phyloP scores from a whole-genome alignment of 345 rosid genomes.

The Salix caprea region DNA sequence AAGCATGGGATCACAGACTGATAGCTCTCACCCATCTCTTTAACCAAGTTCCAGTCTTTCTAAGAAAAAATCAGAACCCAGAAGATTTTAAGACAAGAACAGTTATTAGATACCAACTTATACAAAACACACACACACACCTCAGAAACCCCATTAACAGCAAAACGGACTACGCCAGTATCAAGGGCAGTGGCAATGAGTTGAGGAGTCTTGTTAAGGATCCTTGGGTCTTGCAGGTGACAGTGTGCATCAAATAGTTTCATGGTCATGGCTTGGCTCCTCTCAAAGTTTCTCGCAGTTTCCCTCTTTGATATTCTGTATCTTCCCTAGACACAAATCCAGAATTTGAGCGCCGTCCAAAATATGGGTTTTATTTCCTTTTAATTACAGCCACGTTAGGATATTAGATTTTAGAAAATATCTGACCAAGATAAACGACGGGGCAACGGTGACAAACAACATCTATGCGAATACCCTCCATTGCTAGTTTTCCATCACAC shows the following conservation, averaged over 20 bases:
- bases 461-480: too few relatives aligned
- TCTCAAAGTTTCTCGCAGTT: too few relatives aligned
- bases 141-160: slow-evolving; percentile 86
- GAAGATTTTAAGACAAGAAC: neutral
- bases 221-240: slow-evolving; percentile 95
- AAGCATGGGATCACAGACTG: slow-evolving; percentile 82
- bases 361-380: too few relatives aligned
- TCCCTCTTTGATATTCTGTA: too few relatives aligned
- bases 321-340: too few relatives aligned
- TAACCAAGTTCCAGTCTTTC: slow-evolving; percentile 85
- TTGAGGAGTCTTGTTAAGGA: slow-evolving; percentile 49
- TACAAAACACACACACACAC: slow-evolving; percentile 11
- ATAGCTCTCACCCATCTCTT: slow-evolving; percentile 57
- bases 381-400: too few relatives aligned
- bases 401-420: too few relatives aligned
- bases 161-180: slow-evolving; percentile 58
- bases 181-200: slow-evolving; percentile 56
- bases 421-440: too few relatives aligned
- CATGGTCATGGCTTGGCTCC: slow-evolving; percentile 20
- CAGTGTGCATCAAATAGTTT: slow-evolving; percentile 91
- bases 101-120: neutral
- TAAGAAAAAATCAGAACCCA: slow-evolving; percentile 13
- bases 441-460: too few relatives aligned
- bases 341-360: too few relatives aligned
- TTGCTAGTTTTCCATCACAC: too few relatives aligned